Base-by-base conservation (phyloP, 345 rosid species). In the Salix arbutifolia region DNA sequence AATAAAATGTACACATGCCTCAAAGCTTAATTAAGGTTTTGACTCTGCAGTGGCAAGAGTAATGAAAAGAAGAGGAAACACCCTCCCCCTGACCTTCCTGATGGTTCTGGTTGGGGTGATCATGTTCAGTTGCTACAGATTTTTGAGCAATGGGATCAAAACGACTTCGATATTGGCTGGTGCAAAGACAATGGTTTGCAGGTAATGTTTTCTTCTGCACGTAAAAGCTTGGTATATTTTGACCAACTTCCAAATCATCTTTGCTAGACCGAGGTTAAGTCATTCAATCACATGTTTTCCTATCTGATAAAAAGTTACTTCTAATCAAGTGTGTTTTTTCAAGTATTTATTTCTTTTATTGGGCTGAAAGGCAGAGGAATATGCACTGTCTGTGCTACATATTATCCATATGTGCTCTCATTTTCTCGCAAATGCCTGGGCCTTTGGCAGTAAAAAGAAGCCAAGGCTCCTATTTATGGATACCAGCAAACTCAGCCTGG, bases 71-170 rank as follows among this genome's bases (percentile, higher is more conserved):
- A 96, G 90, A 88, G 94, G 85, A 96, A 94, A 82, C 90, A 81
- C 35, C 35, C 85, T 35, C 78, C 86, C 37, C 75, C 77, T 62
- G 90, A 87, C 74, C 98, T 93, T 84, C 98, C 98, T 71, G 95
- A 91, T 84, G 99, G 98, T 69, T 91, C 91, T 67, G 97, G 98
- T 74, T 91, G 76, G 76, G 99, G 99, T 78, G 99, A 96, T 84
- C 98, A 96, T 85, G 90, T 93, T 77, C 97, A 93, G 69, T 77
- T 93, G 83, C 91, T 96, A 65, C 98, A 96, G 86, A 92, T 96
- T 76, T 96, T 62, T 68, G 97, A 93, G 82, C 79, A 78, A 26
- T 93, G 99, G 98, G 91, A 89, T 84, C 86, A 84, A 77, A 79
- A 74, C 77, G 86, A 83, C 75, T 96, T 92, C 75, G 85, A 91